Conservation (phyloP, 2,329 filamentous ascomycete genomes). For the Chalaropsis thielavioides region DNA sequence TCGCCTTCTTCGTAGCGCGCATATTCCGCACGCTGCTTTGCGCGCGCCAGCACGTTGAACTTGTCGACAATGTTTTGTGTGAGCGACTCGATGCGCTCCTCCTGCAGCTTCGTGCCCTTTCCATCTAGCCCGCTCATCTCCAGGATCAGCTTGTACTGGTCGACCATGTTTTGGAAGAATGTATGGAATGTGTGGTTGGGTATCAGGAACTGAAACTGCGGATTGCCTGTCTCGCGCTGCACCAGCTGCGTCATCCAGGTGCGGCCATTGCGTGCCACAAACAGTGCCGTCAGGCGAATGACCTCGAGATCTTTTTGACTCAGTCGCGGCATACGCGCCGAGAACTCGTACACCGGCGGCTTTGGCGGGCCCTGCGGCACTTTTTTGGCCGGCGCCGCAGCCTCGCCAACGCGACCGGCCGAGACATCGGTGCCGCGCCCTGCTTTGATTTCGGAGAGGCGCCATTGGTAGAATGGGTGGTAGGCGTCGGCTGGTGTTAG, state of each 20-base stretch:
- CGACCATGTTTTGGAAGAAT: conserved; percentile 82
- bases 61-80: conserved; percentile 64
- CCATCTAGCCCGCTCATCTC: conserved; percentile 53
- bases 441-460: conserved; percentile 68
- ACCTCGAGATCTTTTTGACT: conserved; percentile 79
- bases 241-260: conserved; percentile 82
- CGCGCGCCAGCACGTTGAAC: conserved; percentile 63
- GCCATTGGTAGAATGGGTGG: conserved; percentile 79
- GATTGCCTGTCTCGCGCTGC: conserved; percentile 78
- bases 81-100: conserved; percentile 58
- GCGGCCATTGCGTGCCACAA: conserved; percentile 83
- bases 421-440: conserved; percentile 69
- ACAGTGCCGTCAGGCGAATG: conserved; percentile 66
- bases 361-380: conserved; percentile 72
- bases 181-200: conserved; percentile 93
- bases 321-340: conserved; percentile 92
- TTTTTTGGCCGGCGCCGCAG: conserved; percentile 34
- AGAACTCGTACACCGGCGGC: conserved; percentile 81
- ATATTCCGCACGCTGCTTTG: conserved; percentile 78
- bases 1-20: conserved; percentile 70
- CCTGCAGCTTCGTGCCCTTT: conserved; percentile 50
- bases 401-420: conserved; percentile 57
- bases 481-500: conserved; percentile 69
- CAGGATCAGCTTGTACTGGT: conserved; percentile 78
- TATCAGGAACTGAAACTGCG: conserved; percentile 89